Percentiles rank a stretch among this genome's conserved stretches.
Conservation (phyloP, 768 basidiomycete genomes). For the Piloderma croceum region DNA sequence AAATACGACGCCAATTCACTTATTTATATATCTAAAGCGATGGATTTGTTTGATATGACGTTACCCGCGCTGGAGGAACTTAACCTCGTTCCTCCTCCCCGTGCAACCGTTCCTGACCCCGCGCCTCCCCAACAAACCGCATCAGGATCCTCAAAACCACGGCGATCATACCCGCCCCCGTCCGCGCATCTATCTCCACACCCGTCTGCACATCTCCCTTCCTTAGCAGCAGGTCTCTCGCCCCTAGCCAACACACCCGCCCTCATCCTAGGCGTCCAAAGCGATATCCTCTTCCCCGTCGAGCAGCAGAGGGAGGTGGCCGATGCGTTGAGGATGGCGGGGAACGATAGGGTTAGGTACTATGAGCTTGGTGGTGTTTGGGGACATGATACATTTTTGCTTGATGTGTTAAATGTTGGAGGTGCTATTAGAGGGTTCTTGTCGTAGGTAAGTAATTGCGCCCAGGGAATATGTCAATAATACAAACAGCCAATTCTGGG, state of each 20-base stretch:
- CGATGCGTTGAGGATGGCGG: slow-evolving; percentile 85
- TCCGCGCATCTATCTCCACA: slow-evolving; percentile 52
- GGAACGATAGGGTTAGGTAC: slow-evolving; percentile 86
- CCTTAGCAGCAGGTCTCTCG: slow-evolving; percentile 67
- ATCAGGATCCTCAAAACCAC: slow-evolving; percentile 3
- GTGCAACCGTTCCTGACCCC: slow-evolving; percentile 18
- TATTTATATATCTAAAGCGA: slow-evolving; percentile 97
- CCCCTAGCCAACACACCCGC: slow-evolving; percentile 74
- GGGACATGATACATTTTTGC: slow-evolving; percentile 98
- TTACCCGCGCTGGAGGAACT: slow-evolving; percentile 66
- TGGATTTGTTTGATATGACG: slow-evolving; percentile 98
- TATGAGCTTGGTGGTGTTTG: slow-evolving; percentile 99
- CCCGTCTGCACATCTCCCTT: slow-evolving; percentile 47
- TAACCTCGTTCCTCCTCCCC: slow-evolving; percentile 37
- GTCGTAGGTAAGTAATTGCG: too few species aligned
- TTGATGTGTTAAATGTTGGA: slow-evolving; percentile 87
- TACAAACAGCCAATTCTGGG: too few species aligned
- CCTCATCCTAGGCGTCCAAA: slow-evolving; percentile 90
- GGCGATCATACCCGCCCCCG: slow-evolving; percentile 8
- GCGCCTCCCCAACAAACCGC: slow-evolving; percentile 16
- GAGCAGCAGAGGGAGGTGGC: slow-evolving; percentile 96
- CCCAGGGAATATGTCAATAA: too few species aligned
- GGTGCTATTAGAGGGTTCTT: slow-evolving; percentile 89
- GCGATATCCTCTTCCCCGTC: slow-evolving; percentile 93
- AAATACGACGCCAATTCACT: slow-evolving; percentile 99